phyloP scores from a whole-genome alignment of 345 rosid species.

The Nasturtium officinale region DNA sequence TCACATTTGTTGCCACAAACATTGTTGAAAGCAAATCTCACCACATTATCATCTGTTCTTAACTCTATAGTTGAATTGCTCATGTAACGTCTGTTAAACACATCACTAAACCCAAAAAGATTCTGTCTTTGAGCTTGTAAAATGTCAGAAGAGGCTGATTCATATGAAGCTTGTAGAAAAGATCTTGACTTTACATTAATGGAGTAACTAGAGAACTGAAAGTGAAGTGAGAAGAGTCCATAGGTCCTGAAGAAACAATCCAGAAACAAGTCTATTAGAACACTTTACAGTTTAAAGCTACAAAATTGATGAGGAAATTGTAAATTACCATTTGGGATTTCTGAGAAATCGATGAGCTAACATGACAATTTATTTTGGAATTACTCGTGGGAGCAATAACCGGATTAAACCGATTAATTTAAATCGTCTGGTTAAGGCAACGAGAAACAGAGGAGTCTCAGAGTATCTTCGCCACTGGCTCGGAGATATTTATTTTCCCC shows the following conservation, averaged over 20 bases:
- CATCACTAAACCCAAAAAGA: slow-evolving; percentile 20
- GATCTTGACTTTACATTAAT: slow-evolving; percentile 24
- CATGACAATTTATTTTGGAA: slow-evolving; percentile 33
- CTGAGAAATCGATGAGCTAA: slow-evolving; percentile 31
- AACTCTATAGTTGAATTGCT: slow-evolving; percentile 59
- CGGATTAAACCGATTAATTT: no score
- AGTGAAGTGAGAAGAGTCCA: slow-evolving; percentile 33
- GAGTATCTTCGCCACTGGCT: no score
- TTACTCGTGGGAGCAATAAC: background rate
- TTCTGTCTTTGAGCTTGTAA: background rate
- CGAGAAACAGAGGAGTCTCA: no score
- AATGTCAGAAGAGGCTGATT: slow-evolving; percentile 28
- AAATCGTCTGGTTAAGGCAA: no score
- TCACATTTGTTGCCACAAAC: slow-evolving; percentile 24
- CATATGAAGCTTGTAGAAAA: slow-evolving; percentile 22
- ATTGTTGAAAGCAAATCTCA: slow-evolving; percentile 64
- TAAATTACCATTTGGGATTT: slow-evolving; percentile 33
- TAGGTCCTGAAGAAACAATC: slow-evolving; percentile 51
- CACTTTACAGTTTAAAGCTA: background rate
- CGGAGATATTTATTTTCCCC: no score
- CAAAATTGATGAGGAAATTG: background rate
- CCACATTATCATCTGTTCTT: slow-evolving; percentile 59
- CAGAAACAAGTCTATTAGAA: slow-evolving; percentile 23
- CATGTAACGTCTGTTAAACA: slow-evolving; percentile 45
- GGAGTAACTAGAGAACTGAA: slow-evolving; percentile 22